These are phyloP conservation scores for Xylariales sp. DNA, from an alignment of 2,329 filamentous ascomycete genomes.

Conservation along the genomic window DNA sequence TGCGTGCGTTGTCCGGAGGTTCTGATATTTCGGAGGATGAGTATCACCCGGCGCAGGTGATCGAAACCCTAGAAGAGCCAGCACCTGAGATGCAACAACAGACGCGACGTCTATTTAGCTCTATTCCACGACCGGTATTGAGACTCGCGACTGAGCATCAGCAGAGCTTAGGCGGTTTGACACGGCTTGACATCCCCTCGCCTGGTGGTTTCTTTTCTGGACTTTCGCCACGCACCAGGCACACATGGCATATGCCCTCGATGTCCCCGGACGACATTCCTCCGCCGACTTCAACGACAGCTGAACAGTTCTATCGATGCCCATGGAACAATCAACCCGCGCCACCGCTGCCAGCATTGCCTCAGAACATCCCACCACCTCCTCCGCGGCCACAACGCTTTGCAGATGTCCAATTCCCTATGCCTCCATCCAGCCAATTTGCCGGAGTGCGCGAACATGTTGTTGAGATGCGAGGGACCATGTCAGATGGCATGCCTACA, in stretches of 20 bases:
- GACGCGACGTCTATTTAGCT: conserved; percentile 45
- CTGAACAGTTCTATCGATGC: conserved; percentile 83
- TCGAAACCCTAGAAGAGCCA: conserved; percentile 43
- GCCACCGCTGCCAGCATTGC: conserved; percentile 28
- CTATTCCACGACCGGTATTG: conserved; percentile 27
- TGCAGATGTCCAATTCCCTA: conserved; percentile 30
- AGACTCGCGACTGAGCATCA: conserved; percentile 45
- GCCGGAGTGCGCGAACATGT: conserved; percentile 47
- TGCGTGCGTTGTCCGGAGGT: conserved; percentile 66
- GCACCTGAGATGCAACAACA: conserved; percentile 50
- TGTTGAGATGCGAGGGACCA: conserved; percentile 28
- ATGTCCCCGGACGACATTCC: conserved; percentile 48
- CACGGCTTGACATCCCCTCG: conserved; percentile 81
- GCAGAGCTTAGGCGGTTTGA: conserved; percentile 65
- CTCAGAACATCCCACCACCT: conserved; percentile 26
- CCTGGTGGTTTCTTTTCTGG: conserved; percentile 89
- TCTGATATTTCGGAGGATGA: conserved; percentile 54
- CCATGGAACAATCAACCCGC: conserved; percentile 60
- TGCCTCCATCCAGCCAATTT: conserved; percentile 59
- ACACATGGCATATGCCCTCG: conserved; percentile 71
- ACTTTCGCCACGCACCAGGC: conserved; percentile 67
- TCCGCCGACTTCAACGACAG: conserved; percentile 81
- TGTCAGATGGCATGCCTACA: conserved; percentile 61
- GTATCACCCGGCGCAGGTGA: conserved; percentile 51
- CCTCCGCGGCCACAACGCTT: conserved; percentile 33